Percentiles rank a stretch among this genome's conserved stretches.
Evolutionary conservation across 306 rosid genomes (phyloP).

Genomic region (Gastrolobium villosum): DNA sequence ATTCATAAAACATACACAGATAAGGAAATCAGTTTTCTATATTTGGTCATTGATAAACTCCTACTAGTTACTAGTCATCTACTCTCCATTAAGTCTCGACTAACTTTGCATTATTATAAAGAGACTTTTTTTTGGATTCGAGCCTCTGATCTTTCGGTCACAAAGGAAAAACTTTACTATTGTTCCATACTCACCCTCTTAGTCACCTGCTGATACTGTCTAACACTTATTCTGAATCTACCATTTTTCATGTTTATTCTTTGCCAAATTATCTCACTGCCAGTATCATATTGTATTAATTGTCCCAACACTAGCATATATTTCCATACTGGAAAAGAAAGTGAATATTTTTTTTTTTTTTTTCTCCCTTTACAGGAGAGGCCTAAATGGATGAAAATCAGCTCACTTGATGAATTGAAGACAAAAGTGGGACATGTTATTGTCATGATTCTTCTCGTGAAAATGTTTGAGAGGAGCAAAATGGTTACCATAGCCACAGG

Average conservation of each 20-base stretch:
- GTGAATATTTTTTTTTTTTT: not conserved
- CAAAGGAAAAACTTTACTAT: not conserved
- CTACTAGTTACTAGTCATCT: not conserved
- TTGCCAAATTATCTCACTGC: not conserved
- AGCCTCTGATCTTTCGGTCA: no score
- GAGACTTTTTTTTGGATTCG: no score
- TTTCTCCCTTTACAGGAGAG: slow-evolving; percentile 67
- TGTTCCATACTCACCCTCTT: no score
- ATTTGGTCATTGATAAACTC: not conserved
- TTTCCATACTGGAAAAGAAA: slow-evolving; percentile 18
- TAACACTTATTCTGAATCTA: not conserved
- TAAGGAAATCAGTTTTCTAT: not conserved
- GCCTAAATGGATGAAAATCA: slow-evolving; percentile 92
- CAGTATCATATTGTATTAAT: slow-evolving; percentile 6
- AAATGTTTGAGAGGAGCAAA: slow-evolving; percentile 99
- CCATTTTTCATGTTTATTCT: not conserved
- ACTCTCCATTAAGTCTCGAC: no score
- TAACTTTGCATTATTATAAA: no score
- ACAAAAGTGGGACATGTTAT: slow-evolving; percentile 96
- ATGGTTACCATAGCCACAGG: slow-evolving; percentile 90
- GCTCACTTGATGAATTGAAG: slow-evolving; percentile 93
- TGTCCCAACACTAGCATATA: not conserved
- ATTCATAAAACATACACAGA: not conserved
- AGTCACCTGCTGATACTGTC: slow-evolving; percentile 5
- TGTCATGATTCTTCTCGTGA: slow-evolving; percentile 95